Evolutionary conservation across 768 basidiomycete genomes (phyloP).

Genomic region (Boletellus emodensis): DNA sequence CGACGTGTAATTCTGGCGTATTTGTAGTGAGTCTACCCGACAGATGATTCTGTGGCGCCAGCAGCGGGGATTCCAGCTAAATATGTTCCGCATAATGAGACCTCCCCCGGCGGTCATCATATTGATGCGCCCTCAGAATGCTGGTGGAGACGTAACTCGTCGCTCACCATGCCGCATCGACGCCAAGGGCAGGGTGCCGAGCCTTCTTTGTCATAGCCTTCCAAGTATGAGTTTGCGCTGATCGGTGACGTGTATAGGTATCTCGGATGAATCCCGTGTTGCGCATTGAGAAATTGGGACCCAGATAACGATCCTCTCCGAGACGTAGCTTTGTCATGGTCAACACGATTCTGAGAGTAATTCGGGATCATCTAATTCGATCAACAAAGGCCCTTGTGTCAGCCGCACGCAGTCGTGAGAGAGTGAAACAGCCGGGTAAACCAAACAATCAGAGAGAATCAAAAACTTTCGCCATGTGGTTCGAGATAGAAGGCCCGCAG

Average conservation of each 20-base stretch:
- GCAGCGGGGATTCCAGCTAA: too few relatives aligned
- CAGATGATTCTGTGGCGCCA: too few relatives aligned
- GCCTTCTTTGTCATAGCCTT: too few relatives aligned
- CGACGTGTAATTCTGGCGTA: too few relatives aligned
- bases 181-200: too few relatives aligned
- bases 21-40: too few relatives aligned
- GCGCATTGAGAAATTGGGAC: conserved; percentile 90
- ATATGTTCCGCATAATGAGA: too few relatives aligned
- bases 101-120: too few relatives aligned
- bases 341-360: conserved; percentile 94
- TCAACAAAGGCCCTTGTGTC: conserved; percentile 93
- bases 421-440: conserved; percentile 97
- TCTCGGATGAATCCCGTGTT: conserved; percentile 96
- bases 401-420: conserved; percentile 90
- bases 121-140: too few relatives aligned
- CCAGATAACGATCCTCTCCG: conserved; percentile 98
- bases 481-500: conserved; percentile 98
- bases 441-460: conserved; percentile 91
- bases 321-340: conserved; percentile 97
- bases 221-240: too few relatives aligned
- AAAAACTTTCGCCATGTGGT: conserved; percentile 98
- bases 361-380: conserved; percentile 89
- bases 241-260: conserved; percentile 78
- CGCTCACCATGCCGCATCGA: too few relatives aligned
- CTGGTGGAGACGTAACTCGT: too few relatives aligned